Base-by-base conservation (phyloP, 2,329 filamentous ascomycete species). In the Phaeosphaeriaceae sp. region DNA sequence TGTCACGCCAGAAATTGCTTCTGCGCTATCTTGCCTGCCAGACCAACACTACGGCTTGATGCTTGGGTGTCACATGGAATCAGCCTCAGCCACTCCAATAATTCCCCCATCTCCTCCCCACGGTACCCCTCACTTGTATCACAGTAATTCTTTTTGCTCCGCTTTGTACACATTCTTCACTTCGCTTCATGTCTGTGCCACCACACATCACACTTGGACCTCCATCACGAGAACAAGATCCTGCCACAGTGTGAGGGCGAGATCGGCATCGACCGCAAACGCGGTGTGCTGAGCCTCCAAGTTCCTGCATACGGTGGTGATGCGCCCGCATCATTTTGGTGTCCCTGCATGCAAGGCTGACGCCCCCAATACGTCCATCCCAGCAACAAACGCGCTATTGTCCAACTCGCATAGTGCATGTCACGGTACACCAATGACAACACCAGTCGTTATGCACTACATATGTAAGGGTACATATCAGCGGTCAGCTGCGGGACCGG, bases 281-380 rank as follows among this genome's bases (percentile, higher is more conserved):
- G 58, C 60, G 55, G 64, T 64, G 57, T 65, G 64, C 64, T 49
- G 19, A 47, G 49, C 19, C 32, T 21, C 17, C 23, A 59, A 59
- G 66, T 40, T 63, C 60, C 65, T 67, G 67, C 65, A 71, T 65
- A 48, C 48, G 24, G 59, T 52, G 51, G 60, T 66, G 62, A 64
- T 59, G 52, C 35, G 46, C 42, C 49, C 55, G 61, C 56, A 50
- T 58, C 47, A 42, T n/a, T 40, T 40, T 40, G 35, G 35, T 40
- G 35, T 40, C 35, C 32, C 57, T 46, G 24, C 43, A 49, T 55
- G 57, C 44, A 40, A 32, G 2, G n/a, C 43, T 19, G 52, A 55
- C 53, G 53, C 49, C 57, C 24, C 32, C 23, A 40, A 40, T 40
- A n/a, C 32, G 26, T 51, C n/a, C 8, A 30, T 47, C 21, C 28